These are phyloP conservation scores for Camellia sinensis DNA, from an alignment of 148 eudicot genomes.

Conservation along the genomic window DNA sequence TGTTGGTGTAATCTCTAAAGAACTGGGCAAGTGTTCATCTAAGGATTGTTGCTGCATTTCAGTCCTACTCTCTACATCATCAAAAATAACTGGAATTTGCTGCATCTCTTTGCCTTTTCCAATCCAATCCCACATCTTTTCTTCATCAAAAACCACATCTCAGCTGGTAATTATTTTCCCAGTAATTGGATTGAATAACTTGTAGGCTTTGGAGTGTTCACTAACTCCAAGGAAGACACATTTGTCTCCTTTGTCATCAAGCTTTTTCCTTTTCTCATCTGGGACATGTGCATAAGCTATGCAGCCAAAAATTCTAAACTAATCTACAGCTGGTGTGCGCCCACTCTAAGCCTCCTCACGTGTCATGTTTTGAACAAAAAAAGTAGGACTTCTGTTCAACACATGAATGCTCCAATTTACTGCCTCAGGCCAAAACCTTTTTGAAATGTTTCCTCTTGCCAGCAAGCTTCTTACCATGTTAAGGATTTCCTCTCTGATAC, in stretches of 20 bases:
- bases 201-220: background rate
- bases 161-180: background rate
- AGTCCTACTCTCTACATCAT: too few relatives aligned
- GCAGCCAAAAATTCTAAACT: too few relatives aligned
- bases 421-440: background rate
- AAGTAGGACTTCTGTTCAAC: background rate
- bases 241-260: too few relatives aligned
- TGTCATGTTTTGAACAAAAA: background rate
- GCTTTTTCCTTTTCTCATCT: too few relatives aligned
- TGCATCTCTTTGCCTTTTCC: background rate
- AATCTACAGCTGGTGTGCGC: too few relatives aligned
- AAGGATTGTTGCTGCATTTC: too few relatives aligned
- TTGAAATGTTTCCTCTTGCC: slow-evolving; percentile 1
- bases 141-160: background rate
- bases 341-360: too few relatives aligned
- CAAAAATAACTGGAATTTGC: too few relatives aligned
- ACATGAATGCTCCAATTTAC: background rate
- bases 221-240: background rate
- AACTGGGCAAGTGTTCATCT: too few relatives aligned
- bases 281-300: too few relatives aligned
- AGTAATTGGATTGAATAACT: background rate
- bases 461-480: background rate
- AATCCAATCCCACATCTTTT: background rate
- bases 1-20: too few relatives aligned
- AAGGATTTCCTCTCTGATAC: too few relatives aligned